phyloP scores from a whole-genome alignment of 768 basidiomycete genomes.

The Rhizopogon vesiculosus region DNA sequence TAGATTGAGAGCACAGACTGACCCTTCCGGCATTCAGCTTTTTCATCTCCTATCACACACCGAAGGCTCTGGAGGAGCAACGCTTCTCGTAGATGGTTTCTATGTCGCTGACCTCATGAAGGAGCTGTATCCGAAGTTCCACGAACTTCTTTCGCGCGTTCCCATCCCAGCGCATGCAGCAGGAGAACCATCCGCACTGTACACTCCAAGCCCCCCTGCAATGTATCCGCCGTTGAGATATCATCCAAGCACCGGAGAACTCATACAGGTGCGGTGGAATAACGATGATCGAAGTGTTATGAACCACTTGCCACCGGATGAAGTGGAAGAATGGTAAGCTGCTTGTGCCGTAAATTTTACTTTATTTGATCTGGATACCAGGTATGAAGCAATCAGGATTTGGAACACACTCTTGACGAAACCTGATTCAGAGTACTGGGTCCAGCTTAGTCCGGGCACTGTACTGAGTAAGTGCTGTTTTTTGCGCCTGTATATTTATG shows the following conservation, averaged over 20 bases:
- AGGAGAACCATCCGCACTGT: constrained; percentile 60
- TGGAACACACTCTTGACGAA: constrained; percentile 79
- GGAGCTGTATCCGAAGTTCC: constrained; percentile 65
- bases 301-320: constrained; percentile 46
- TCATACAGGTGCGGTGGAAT: constrained; percentile 87
- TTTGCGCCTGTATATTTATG: neutral
- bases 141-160: constrained; percentile 61
- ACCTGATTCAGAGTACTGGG: constrained; percentile 87
- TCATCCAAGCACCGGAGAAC: constrained; percentile 51
- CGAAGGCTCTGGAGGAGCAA: constrained; percentile 78
- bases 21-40: constrained; percentile 92
- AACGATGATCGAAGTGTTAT: constrained; percentile 90
- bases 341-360: neutral
- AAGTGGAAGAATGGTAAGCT: constrained; percentile 71
- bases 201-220: constrained; percentile 49
- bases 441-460: constrained; percentile 83
- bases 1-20: constrained; percentile 48
- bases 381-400: constrained; percentile 74
- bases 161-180: constrained; percentile 85
- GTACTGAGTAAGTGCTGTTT: constrained; percentile 59
- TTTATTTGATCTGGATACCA: constrained; percentile 17
- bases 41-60: constrained; percentile 90
- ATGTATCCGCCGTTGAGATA: constrained; percentile 74
- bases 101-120: constrained; percentile 81
- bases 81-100: constrained; percentile 95